Conservation (phyloP, 148 eudicot species). For the Fallopia convolvulus region DNA sequence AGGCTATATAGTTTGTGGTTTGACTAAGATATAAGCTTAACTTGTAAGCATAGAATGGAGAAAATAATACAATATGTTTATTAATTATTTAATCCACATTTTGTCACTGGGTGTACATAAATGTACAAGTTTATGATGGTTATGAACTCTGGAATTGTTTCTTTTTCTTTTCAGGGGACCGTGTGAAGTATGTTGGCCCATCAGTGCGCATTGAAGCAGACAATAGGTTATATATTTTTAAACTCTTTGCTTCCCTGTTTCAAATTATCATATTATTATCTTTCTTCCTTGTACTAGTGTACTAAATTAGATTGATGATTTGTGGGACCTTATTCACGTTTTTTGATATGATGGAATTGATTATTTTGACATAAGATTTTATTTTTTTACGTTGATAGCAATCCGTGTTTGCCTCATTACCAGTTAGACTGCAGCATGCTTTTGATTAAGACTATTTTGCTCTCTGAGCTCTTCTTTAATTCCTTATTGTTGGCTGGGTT, state of each 20-base stretch:
- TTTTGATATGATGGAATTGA: not conserved
- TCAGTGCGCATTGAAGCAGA: slow-evolving; percentile 47
- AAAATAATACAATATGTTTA: not conserved
- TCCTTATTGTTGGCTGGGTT: not conserved
- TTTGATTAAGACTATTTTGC: not conserved
- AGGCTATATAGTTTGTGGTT: not conserved
- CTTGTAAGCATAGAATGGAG: not conserved
- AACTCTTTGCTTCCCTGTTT: slow-evolving; percentile 6
- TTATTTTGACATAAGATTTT: not conserved
- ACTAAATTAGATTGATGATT: not conserved
- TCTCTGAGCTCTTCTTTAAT: not conserved
- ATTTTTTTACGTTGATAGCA: not conserved
- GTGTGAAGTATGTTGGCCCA: slow-evolving; percentile 78
- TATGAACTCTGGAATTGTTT: slow-evolving; percentile 6
- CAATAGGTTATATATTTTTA: slow-evolving; percentile 45
- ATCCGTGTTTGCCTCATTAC: not conserved
- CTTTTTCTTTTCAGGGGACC: slow-evolving; percentile 67
- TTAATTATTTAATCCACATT: not conserved
- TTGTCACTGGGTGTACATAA: not conserved
- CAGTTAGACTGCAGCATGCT: not conserved
- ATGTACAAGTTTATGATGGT: slow-evolving; percentile 1
- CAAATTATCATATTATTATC: not conserved
- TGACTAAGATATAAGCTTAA: not conserved
- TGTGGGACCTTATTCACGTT: not conserved
- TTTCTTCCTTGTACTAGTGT: not conserved